Evolutionary conservation across 2,329 filamentous ascomycete species (phyloP).

Genomic region (Aspergillus floridensis): DNA sequence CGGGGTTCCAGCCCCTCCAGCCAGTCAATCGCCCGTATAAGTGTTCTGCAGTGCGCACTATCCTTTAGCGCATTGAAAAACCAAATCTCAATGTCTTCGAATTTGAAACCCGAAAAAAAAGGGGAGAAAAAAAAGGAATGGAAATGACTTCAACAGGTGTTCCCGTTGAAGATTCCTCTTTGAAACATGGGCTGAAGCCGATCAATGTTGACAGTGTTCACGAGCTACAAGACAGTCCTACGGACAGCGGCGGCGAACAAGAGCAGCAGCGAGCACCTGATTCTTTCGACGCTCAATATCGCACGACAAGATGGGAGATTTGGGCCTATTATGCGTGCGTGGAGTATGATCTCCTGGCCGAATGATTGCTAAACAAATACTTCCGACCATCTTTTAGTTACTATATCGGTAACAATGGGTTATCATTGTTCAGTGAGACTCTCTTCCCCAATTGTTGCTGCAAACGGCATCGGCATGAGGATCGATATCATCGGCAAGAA

Average conservation of each 20-base stretch:
- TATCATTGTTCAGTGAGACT: constrained; percentile 55
- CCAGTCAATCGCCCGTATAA: neutral
- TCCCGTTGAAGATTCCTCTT: neutral
- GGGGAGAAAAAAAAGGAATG: neutral
- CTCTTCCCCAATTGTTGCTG: neutral
- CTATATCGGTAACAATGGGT: constrained; percentile 66
- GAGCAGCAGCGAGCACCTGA: constrained; percentile 50
- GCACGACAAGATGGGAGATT: constrained; percentile 54
- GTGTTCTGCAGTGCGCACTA: neutral
- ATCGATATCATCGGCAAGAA: no score
- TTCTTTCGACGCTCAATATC: constrained; percentile 53
- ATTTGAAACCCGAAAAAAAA: no score
- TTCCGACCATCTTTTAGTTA: constrained; percentile 41
- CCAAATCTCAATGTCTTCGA: neutral
- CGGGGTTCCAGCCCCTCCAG: neutral
- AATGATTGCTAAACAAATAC: constrained; percentile 23
- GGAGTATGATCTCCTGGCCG: constrained; percentile 2
- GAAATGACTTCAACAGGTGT: neutral
- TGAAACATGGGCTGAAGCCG: neutral
- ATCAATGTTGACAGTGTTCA: neutral
- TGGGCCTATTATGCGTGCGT: constrained; percentile 56
- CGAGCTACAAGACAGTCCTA: neutral
- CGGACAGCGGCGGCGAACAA: constrained; percentile 2
- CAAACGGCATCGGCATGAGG: no score
- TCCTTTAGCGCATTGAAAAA: neutral